phyloP scores from a whole-genome alignment of 192 early-diverging fungal species.

The Backusella mclennaniae region DNA sequence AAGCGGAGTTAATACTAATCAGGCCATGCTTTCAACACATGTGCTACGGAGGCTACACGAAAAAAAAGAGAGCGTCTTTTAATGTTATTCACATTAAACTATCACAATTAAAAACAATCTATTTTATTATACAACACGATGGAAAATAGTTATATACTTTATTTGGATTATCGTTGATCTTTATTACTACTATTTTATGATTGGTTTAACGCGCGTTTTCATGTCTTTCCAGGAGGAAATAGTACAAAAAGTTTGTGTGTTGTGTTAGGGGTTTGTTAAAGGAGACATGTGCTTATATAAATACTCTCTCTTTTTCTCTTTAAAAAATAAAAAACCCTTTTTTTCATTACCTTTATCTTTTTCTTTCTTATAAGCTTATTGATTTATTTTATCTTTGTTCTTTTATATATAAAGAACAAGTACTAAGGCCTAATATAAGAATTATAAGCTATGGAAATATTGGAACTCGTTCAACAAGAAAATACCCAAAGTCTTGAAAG shows the following conservation, averaged over 20 bases:
- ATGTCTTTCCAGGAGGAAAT: neutral
- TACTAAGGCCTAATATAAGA: neutral
- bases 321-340: neutral
- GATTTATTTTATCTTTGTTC: neutral
- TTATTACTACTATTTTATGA: neutral
- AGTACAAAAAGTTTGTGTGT: neutral
- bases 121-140: neutral
- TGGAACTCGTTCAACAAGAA: constrained; percentile 59
- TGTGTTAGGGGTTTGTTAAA: neutral
- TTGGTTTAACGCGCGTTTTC: neutral
- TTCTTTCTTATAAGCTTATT: neutral
- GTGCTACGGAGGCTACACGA: constrained; percentile 9
- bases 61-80: neutral
- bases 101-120: neutral
- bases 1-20: constrained; percentile 1
- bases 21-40: constrained; percentile 2
- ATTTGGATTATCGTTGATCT: neutral
- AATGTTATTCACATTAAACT: neutral
- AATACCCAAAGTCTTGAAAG: constrained; percentile 42
- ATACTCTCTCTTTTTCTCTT: neutral
- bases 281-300: neutral
- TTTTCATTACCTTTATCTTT: neutral
- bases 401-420: neutral
- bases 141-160: neutral
- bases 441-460: constrained; percentile 50